Percentiles rank a stretch among this genome's conserved stretches.
phyloP scores from a whole-genome alignment of 2,329 filamentous ascomycete genomes.

The Colletotrichum tanaceti region DNA sequence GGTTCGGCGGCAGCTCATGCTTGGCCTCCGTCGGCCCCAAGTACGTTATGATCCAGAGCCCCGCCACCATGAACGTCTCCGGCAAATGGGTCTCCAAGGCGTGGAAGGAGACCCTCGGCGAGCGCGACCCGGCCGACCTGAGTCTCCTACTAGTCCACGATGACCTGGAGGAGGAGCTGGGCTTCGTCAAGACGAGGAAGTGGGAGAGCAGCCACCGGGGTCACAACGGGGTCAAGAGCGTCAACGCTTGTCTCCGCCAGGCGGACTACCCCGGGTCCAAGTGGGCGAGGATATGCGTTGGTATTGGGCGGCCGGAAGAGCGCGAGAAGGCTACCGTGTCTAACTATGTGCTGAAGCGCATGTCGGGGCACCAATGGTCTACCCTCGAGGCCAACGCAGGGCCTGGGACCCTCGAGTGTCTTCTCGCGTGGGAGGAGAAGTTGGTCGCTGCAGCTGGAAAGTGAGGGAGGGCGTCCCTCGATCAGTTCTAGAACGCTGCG shows the following conservation, averaged over 20 bases:
- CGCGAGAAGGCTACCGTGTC: constrained; percentile 76
- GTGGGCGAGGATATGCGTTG: constrained; percentile 77
- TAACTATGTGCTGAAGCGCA: constrained; percentile 79
- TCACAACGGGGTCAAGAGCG: constrained; percentile 80
- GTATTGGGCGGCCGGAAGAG: constrained; percentile 84
- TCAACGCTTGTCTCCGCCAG: constrained; percentile 62
- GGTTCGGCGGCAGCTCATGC: constrained; percentile 63
- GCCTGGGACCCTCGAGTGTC: constrained; percentile 61
- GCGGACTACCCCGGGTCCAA: constrained; percentile 54
- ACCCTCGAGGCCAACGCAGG: constrained; percentile 65
- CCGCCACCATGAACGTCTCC: constrained; percentile 85
- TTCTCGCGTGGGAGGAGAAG: constrained; percentile 58
- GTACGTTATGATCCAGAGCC: constrained; percentile 79
- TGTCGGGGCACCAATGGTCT: constrained; percentile 64
- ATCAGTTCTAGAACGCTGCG: neutral
- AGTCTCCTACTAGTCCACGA: constrained; percentile 86
- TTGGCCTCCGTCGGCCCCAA: constrained; percentile 60
- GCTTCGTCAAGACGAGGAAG: constrained; percentile 72
- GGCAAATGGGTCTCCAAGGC: constrained; percentile 76
- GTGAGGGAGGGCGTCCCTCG: neutral
- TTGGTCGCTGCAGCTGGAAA: constrained; percentile 9
- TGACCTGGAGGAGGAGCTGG: constrained; percentile 81
- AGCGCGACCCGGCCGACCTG: constrained; percentile 50
- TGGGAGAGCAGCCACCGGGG: constrained; percentile 75
- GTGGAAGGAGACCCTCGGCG: constrained; percentile 68